Evolutionary conservation across 176 grass and related monocot genomes (phyloP).

Genomic region (Neostapfia colusana): DNA sequence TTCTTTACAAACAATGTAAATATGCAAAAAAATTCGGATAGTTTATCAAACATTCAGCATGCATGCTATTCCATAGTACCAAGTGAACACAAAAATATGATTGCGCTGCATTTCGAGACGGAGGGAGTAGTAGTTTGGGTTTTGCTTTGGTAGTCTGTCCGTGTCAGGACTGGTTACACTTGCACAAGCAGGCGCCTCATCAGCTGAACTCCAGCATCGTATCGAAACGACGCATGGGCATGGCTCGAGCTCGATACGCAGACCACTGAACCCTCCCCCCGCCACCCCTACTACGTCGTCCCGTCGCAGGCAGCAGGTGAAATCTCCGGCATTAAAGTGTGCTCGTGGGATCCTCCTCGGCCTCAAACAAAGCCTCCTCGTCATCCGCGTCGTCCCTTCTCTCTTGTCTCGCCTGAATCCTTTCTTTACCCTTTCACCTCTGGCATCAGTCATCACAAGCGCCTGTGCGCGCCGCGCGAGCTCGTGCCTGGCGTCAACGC

Average conservation of each 20-base stretch:
- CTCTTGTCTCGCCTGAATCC: background rate
- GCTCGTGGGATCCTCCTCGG: slow-evolving; percentile 46
- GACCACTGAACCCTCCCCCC: background rate
- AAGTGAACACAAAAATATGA: too few species aligned
- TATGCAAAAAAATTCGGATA: too few species aligned
- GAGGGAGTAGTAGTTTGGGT: background rate
- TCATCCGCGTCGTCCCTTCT: slow-evolving; percentile 3
- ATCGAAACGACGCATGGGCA: background rate
- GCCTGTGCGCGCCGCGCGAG: slow-evolving; percentile 12
- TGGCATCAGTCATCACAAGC: slow-evolving; percentile 16
- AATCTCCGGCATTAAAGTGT: slow-evolving; percentile 47
- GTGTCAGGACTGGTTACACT: background rate
- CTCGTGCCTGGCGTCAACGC: slow-evolving; percentile 13
- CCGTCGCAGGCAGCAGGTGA: slow-evolving; percentile 30
- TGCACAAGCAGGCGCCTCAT: background rate
- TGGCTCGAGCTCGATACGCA: background rate
- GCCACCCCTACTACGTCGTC: slow-evolving; percentile 19
- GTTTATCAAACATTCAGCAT: too few species aligned
- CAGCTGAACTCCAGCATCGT: background rate
- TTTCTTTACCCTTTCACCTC: background rate
- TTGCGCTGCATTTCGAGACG: background rate
- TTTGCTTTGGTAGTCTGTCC: background rate
- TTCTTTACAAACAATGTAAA: background rate
- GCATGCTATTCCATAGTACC: too few species aligned
- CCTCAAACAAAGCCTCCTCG: slow-evolving; percentile 51